Evolutionary conservation across 2,329 filamentous ascomycete species (phyloP), one percentile per base, ranked within the genome.

Genomic region (Colletotrichum scovillei): DNA sequence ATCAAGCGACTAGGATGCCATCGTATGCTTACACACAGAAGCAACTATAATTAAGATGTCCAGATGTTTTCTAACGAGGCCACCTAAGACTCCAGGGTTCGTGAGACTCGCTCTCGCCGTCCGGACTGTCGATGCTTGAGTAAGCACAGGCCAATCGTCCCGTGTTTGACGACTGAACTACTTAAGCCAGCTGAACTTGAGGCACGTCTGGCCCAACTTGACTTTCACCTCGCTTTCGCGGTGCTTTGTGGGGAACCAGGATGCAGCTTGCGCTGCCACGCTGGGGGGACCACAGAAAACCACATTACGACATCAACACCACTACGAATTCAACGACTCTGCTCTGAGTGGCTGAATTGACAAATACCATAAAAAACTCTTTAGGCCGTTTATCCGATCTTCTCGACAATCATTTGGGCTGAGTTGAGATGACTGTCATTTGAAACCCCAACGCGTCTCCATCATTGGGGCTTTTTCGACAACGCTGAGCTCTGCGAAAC

Each of bases 131-230:
- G 28, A 24, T 65, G 22, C 56, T 57, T 46, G 28, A 65, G 26
- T 22, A n/a, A 64, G 63, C 63, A 65, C 52, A 65, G 63, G 52
- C 63, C 49, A 57, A 4, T 57, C 63, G 52, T 65, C 63, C 63
- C 28, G 52, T 65, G 28, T 65, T 38, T 56, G 24, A 24, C 38
- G 30, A 28, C 28, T 53, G 62, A 32, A 30, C 46, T 24, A 35
- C 49, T 22, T 24, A 24, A 53, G 62, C 35, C 60, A 22, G 60
- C 42, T 63, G 60, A 49, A 63, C 42, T 46, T 63, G 60, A 30
- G 16, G 46, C 60, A 49, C 26, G 24, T 30, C 24, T 46, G 49
- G 62, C 62, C 19, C 12, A 28, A 32, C 42, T 26, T 46, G 30
- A 24, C 28, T 52, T 42, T 65, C n/a, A 42, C 49, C 53, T 65